Conservation (phyloP, 1,284 basidiomycete genomes). For the Ustilago loliicola region DNA sequence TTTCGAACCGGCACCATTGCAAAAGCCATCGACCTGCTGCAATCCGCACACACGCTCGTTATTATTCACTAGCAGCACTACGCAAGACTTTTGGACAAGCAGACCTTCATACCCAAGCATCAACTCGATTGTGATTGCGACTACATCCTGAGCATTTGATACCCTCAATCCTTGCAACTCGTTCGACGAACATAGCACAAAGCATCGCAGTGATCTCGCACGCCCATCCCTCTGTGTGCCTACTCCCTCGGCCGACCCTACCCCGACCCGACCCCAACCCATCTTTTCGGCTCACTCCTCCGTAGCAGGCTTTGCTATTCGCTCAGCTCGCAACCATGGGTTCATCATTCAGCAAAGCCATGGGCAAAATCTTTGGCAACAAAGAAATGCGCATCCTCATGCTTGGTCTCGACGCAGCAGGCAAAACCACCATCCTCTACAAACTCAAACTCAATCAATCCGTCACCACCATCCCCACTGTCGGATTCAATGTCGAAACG, state of each 20-base stretch:
- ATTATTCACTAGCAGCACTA: not conserved
- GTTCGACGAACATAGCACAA: not conserved
- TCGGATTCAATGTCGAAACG: constrained; percentile 75
- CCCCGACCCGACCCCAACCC: not conserved
- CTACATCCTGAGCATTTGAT: not conserved
- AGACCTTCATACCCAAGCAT: constrained; percentile 4
- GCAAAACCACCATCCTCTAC: constrained; percentile 86
- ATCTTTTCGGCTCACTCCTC: not conserved
- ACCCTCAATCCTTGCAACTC: not conserved
- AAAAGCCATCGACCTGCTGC: not conserved
- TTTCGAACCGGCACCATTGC: not conserved
- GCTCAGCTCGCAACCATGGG: constrained; percentile 50
- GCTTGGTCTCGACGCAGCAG: constrained; percentile 95
- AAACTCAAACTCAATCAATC: constrained; percentile 99
- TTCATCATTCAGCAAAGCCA: constrained; percentile 76
- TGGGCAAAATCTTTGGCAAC: constrained; percentile 94
- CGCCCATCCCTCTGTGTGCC: not conserved
- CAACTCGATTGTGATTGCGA: constrained; percentile 1
- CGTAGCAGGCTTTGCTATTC: not conserved
- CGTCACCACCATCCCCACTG: constrained; percentile 99
- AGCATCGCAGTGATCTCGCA: not conserved
- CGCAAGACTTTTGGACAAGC: not conserved
- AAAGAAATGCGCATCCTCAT: constrained; percentile 92
- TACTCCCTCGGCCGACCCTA: too few species aligned
- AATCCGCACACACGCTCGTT: not conserved